Evolutionary conservation across 306 rosid species (phyloP), one percentile per base, ranked within the genome.

Genomic region (Abrus pulchellus): DNA sequence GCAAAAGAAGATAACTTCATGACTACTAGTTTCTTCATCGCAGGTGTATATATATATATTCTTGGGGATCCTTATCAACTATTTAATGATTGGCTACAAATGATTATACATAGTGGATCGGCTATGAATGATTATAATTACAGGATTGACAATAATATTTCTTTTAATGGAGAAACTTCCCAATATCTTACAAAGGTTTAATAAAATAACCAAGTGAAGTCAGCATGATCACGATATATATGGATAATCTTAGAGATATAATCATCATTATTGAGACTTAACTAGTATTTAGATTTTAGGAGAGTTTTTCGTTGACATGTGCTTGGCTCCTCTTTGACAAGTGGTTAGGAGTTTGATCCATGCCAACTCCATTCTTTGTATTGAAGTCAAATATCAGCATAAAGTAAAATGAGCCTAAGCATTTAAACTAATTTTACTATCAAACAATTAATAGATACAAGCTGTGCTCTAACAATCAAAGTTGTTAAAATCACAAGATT

Each of bases 241-340:
- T 43, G 36, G 47, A 27, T 8, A 76, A 48, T 54, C 38, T 56
- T 43, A 28, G 20, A 20, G 20, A 60, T 43, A 45, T 60, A 64
- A 20, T 0, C 20, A 20, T 50, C 54, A 76, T 30, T 52, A 49
- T 64, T 10, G 65, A 41, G 65, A 3, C 12, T 49, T 27, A 64
- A 28, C 41, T 63, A 50, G 49, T 63, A 48, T 47, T 61, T 34
- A 76, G 72, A 36, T 1, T n/a, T 34, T 63, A 50, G 55, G 14
- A 75, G 41, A 52, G 28, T 38, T 64, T 29, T 32, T 65, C 44
- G 11, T 28, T 64, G 74, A 77, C 41, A 49, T 47, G 40, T 29
- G 14, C 52, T 34, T 36, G 64, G 50, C 20, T 60, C 63, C 73
- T 63, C 72, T 62, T 76, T 53, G 29, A 48, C 62, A 62, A 76